These are phyloP conservation scores for Auricularia heimuer DNA, from an alignment of 768 basidiomycete species.

Conservation along the genomic window DNA sequence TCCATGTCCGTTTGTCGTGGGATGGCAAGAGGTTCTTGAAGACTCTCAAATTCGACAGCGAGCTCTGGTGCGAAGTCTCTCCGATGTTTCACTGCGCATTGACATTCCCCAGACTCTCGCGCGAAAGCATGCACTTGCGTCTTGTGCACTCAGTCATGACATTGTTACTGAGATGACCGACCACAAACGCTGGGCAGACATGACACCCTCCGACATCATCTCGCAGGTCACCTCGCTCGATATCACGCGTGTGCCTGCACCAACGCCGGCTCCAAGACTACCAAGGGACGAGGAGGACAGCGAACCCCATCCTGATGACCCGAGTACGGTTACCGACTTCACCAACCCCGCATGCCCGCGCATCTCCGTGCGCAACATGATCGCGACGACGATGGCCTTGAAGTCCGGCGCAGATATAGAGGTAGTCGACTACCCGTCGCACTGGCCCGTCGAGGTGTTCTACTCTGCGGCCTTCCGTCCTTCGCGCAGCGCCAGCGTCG, in stretches of 20 bases:
- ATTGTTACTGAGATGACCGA: conserved; percentile 52
- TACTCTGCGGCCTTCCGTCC: conserved; percentile 12
- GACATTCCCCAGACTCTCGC: conserved; percentile 43
- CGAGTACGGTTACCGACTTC: background rate
- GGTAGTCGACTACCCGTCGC: conserved; percentile 38
- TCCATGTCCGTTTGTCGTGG: conserved; percentile 51
- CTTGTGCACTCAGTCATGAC: conserved; percentile 60
- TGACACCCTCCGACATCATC: conserved; percentile 49
- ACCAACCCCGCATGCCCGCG: conserved; percentile 11
- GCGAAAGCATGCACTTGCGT: conserved; percentile 60
- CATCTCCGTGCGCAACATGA: conserved; percentile 68
- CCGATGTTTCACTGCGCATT: background rate
- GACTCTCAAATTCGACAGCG: conserved; percentile 59
- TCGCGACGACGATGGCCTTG: conserved; percentile 59
- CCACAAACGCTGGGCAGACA: conserved; percentile 57
- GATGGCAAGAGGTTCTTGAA: conserved; percentile 64
- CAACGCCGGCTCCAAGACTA: background rate
- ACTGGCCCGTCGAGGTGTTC: conserved; percentile 45
- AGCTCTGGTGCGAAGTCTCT: conserved; percentile 45
- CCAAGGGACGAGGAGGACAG: background rate
- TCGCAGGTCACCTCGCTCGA: conserved; percentile 65
- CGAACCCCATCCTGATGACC: background rate
- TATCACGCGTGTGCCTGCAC: conserved; percentile 24
- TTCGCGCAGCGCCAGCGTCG: background rate
- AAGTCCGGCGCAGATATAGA: conserved; percentile 63